Evolutionary conservation across 2,329 filamentous ascomycete genomes (phyloP).

Genomic region (Pyrenochaeta sp.): DNA sequence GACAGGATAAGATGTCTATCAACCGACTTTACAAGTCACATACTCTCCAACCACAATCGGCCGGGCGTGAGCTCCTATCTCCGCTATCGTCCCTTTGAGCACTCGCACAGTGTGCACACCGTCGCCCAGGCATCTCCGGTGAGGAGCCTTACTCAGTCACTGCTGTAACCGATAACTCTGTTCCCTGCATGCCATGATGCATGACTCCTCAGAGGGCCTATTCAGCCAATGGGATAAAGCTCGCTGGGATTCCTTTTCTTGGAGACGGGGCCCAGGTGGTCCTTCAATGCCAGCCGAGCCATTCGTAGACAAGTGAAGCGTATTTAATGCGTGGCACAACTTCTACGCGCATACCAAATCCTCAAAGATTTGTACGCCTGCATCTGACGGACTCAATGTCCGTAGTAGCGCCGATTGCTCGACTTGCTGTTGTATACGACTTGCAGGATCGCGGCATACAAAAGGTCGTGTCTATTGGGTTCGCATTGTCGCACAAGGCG

Average conservation of each 20-base stretch:
- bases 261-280: neutral
- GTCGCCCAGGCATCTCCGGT: neutral
- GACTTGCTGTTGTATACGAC: neutral
- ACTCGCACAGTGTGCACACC: neutral
- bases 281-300: neutral
- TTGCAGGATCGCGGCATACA: conserved; percentile 2
- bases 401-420: conserved; percentile 12
- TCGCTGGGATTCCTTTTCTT: neutral
- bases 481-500: conserved; percentile 3
- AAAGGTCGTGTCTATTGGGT: conserved; percentile 7
- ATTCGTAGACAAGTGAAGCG: neutral
- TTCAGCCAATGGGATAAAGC: neutral
- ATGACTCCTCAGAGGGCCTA: neutral
- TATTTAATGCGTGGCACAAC: neutral
- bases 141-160: neutral
- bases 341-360: neutral
- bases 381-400: neutral
- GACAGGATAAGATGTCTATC: neutral
- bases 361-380: neutral
- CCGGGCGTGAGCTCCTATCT: neutral
- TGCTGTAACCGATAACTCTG: neutral
- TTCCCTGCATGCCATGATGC: neutral
- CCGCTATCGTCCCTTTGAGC: neutral
- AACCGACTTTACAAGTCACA: neutral
- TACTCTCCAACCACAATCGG: neutral